These are phyloP conservation scores for Vigna reflexopilosa DNA, from an alignment of 306 rosid genomes.

Conservation along the genomic window DNA sequence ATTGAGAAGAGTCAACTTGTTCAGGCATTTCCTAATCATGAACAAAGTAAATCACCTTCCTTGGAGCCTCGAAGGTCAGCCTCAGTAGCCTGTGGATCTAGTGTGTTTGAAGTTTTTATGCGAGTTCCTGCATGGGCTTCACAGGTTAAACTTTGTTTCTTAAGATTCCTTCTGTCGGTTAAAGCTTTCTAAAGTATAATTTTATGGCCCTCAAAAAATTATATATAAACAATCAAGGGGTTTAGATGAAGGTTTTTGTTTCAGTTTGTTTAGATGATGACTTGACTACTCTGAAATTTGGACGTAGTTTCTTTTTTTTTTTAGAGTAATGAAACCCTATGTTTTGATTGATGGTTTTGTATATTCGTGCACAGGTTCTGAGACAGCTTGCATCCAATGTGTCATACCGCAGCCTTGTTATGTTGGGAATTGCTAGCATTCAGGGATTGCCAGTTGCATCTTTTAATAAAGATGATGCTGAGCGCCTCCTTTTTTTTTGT, in stretches of 20 bases:
- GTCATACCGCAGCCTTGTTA: constrained; percentile 83
- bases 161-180: constrained; percentile 35
- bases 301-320: not conserved
- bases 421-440: constrained; percentile 87
- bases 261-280: not conserved
- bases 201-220: not conserved
- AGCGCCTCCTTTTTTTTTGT: constrained; percentile 88
- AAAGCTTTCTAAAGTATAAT: not conserved
- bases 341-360: constrained; percentile 33
- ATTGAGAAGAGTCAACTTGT: constrained; percentile 79
- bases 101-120: constrained; percentile 87
- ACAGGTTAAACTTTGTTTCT: constrained; percentile 63
- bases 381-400: constrained; percentile 92
- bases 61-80: constrained; percentile 86
- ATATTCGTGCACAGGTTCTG: constrained; percentile 69
- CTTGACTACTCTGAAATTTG: not conserved
- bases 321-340: constrained; percentile 4
- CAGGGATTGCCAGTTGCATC: constrained; percentile 97
- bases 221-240: constrained; percentile 9
- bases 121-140: constrained; percentile 92
- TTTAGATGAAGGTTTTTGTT: constrained; percentile 39
- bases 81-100: constrained; percentile 91
- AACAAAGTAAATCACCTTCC: constrained; percentile 57
- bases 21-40: constrained; percentile 56
- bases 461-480: constrained; percentile 81